These are phyloP conservation scores for Naganishia randhawae DNA, from an alignment of 768 basidiomycete genomes.

Conservation along the genomic window DNA sequence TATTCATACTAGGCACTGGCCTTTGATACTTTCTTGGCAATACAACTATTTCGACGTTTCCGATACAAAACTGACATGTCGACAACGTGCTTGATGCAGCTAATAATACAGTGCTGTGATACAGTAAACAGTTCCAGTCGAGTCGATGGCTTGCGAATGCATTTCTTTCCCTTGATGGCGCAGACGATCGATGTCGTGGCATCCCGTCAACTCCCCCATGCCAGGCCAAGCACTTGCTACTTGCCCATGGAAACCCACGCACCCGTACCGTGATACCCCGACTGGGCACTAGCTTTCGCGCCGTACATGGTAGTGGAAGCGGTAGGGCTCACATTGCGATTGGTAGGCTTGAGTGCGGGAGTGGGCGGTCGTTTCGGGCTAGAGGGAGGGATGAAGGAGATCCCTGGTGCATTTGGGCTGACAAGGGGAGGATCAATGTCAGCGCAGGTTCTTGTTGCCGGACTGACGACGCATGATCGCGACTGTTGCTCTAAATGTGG, in stretches of 20 bases:
- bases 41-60: conserved; percentile 14
- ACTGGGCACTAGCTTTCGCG: neutral
- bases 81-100: neutral
- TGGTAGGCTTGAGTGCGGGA: conserved; percentile 25
- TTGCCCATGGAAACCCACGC: conserved; percentile 19
- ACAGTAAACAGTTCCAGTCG: neutral
- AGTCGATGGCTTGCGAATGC: too few relatives aligned
- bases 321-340: conserved; percentile 21
- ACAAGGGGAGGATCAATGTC: neutral
- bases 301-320: conserved; percentile 18
- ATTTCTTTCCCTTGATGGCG: too few relatives aligned
- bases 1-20: conserved; percentile 2
- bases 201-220: neutral
- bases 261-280: conserved; percentile 8
- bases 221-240: neutral
- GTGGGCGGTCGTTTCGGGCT: conserved; percentile 20
- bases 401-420: conserved; percentile 26
- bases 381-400: conserved; percentile 30
- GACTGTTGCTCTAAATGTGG: neutral
- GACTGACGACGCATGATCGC: too few relatives aligned
- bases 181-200: neutral
- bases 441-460: too few relatives aligned
- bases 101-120: conserved; percentile 20
- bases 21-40: neutral
- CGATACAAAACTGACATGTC: neutral